phyloP scores from a whole-genome alignment of 139 green algal genomes.

The Bryopsis sp. region DNA sequence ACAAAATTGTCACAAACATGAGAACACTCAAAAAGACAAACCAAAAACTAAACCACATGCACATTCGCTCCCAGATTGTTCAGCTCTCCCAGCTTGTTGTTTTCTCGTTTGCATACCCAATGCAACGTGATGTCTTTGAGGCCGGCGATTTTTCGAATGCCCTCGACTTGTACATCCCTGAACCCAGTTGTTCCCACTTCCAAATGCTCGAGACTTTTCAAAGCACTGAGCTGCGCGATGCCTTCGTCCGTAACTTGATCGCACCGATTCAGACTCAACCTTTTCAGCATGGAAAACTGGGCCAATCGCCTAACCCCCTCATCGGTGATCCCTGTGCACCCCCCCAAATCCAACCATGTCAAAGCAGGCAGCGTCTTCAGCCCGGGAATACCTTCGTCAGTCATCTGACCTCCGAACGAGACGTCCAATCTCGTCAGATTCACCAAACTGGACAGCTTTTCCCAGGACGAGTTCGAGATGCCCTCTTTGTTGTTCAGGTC shows the following conservation, averaged over 20 bases:
- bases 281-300: background rate
- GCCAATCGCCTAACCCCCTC: background rate
- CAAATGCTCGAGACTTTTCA: background rate
- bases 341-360: background rate
- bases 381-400: background rate
- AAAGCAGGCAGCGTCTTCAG: background rate
- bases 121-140: background rate
- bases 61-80: background rate
- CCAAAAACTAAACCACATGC: background rate
- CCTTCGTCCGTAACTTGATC: background rate
- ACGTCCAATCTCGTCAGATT: background rate
- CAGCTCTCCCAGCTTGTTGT: background rate
- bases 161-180: background rate
- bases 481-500: background rate
- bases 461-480: background rate
- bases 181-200: background rate
- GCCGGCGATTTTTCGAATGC: background rate
- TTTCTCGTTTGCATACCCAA: background rate
- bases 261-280: background rate
- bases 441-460: background rate
- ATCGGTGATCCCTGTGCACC: background rate
- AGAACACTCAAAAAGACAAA: no score
- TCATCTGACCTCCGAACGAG: background rate
- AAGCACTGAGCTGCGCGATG: background rate
- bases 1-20: no score